phyloP scores from a whole-genome alignment of 164 flowering plant genomes.

The Liriodendron chinense region DNA sequence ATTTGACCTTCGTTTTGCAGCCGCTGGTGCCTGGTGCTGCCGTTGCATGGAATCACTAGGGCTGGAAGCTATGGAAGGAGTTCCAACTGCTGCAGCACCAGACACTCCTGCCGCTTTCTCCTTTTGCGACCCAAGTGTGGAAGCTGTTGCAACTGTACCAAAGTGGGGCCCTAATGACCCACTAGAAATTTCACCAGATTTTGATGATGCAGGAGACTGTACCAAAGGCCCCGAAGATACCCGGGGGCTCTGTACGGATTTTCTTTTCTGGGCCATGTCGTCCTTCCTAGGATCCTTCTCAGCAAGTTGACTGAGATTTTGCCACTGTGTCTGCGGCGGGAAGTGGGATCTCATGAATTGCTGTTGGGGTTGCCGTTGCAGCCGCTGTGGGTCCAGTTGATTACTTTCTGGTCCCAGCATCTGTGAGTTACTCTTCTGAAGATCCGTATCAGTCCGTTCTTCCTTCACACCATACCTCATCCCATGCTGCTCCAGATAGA shows the following conservation, averaged over 20 bases:
- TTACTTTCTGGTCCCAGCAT: slow-evolving; percentile 39
- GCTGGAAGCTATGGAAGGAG: slow-evolving; percentile 65
- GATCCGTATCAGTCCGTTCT: slow-evolving; percentile 58
- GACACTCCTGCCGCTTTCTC: slow-evolving; percentile 60
- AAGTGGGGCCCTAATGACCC: slow-evolving; percentile 69
- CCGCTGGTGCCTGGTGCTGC: slow-evolving; percentile 57
- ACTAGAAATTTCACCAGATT: slow-evolving; percentile 86
- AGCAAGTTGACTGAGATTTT: slow-evolving; percentile 49
- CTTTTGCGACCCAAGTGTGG: slow-evolving; percentile 55
- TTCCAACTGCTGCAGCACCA: slow-evolving; percentile 46
- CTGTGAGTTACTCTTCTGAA: slow-evolving; percentile 45
- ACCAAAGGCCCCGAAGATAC: slow-evolving; percentile 62
- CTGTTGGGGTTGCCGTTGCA: slow-evolving; percentile 51
- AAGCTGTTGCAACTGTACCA: slow-evolving; percentile 42
- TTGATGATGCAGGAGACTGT: slow-evolving; percentile 85
- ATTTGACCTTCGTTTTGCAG: slow-evolving; percentile 67
- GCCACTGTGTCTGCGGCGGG: slow-evolving; percentile 61
- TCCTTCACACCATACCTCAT: slow-evolving; percentile 56
- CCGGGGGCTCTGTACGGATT: slow-evolving; percentile 75
- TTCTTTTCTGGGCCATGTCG: slow-evolving; percentile 68
- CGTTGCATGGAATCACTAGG: slow-evolving; percentile 78
- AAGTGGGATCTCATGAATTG: slow-evolving; percentile 53
- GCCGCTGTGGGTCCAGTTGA: slow-evolving; percentile 49
- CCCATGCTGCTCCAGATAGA: slow-evolving; percentile 48
- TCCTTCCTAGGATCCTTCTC: slow-evolving; percentile 75